Percentiles rank a stretch among this genome's conserved stretches.
phyloP scores from a whole-genome alignment of 257 asterid genomes.

The Salvia miltiorrhiza region DNA sequence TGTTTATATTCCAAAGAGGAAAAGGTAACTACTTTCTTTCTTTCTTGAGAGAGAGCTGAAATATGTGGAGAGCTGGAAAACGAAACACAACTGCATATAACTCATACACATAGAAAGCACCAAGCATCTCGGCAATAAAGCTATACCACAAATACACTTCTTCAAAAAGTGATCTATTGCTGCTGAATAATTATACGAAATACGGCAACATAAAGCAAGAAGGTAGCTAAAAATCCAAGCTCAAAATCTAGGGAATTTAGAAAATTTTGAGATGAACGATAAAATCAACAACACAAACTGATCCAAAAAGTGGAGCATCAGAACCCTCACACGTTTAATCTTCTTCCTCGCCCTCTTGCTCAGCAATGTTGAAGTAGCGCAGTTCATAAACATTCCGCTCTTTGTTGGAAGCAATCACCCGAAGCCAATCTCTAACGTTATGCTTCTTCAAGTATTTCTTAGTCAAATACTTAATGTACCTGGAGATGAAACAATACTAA shows the following conservation, averaged over 20 bases:
- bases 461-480: slow-evolving; percentile 72
- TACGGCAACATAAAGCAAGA: slow-evolving; percentile 1
- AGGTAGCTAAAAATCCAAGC: slow-evolving; percentile 17
- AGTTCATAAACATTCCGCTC: slow-evolving; percentile 69
- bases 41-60: no score
- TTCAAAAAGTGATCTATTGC: background rate
- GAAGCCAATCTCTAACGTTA: slow-evolving; percentile 81
- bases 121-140: background rate
- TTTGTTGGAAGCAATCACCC: slow-evolving; percentile 78
- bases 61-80: no score
- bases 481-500: slow-evolving; percentile 12
- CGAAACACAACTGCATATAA: no score
- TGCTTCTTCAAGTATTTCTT: slow-evolving; percentile 83
- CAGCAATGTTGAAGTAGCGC: slow-evolving; percentile 84
- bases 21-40: no score
- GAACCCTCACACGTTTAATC: slow-evolving; percentile 25
- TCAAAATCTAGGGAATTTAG: slow-evolving; percentile 7
- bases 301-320: slow-evolving; percentile 19
- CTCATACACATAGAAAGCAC: background rate
- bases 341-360: slow-evolving; percentile 69
- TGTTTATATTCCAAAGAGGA: no score
- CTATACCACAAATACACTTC: background rate
- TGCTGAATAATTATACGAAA: slow-evolving; percentile 4
- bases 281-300: slow-evolving; percentile 12
- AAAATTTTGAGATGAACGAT: slow-evolving; percentile 1